Evolutionary conservation across 306 rosid species (phyloP), one percentile per base, ranked within the genome.

Genomic region (Begonia peltatifolia): DNA sequence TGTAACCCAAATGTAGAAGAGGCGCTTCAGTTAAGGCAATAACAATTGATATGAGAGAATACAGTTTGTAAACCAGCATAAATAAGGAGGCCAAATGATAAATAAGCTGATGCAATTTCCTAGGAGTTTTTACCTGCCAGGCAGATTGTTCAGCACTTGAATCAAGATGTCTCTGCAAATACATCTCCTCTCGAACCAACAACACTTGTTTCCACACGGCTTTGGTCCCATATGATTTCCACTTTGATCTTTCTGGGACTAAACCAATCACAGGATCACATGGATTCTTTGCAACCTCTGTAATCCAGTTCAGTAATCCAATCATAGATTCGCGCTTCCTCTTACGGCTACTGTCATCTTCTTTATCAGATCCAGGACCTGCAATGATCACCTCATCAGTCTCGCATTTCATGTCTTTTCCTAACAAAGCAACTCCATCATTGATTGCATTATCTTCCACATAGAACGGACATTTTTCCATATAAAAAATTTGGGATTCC

Each of bases 201-300:
- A 90, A 65, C 56, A 73, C 76, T 70, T 68, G 78, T 74, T 74
- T 83, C 95, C 90, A 90, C 16, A 41, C 50, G 63, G 70, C 74
- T 61, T 63, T 73, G 47, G 61, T 62, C 20, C 65, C 63, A 41
- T 18, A 52, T 55, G 76, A 74, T 62, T 62, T 84, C 87, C 95
- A 82, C 64, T 74, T 78, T 6, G 78, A 43, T 66, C 58, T 70
- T 48, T 80, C 80, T 13, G 90, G 87, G 20, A 85, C 42, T 13
- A 42, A 56, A 65, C 84, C 82, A 60, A 75, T 63, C 9, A 18
- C 70, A 25, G 84, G 79, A 71, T 70, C 82, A 63, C 72, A 70
- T 22, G 99, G 92, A 64, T 83, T 63, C 58, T 50, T 69, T 2
- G 95, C 99, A 41, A 47, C 52, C 17, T 23, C 22, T 3, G 52